A percentile compares a stretch with the other conserved stretches of the same genome.
These are phyloP conservation scores for Verbascum thapsus DNA, from an alignment of 257 asterid species.

Conservation along the genomic window DNA sequence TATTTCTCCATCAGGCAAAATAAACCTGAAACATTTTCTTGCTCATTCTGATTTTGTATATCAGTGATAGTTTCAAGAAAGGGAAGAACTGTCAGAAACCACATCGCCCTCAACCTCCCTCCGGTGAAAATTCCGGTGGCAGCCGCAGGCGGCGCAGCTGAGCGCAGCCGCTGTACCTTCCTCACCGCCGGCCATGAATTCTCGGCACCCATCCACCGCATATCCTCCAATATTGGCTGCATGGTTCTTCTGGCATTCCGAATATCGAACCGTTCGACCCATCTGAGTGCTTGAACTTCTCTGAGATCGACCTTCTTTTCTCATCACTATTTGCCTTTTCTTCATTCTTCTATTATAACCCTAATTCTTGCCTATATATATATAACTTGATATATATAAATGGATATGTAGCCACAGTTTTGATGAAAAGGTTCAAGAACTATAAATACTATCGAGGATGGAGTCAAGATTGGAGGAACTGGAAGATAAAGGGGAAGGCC, in stretches of 20 bases:
- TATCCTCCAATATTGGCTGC: slow-evolving; percentile 65
- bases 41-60: not conserved
- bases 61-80: slow-evolving; percentile 17
- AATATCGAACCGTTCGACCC: slow-evolving; percentile 43
- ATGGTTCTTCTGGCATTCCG: slow-evolving; percentile 63
- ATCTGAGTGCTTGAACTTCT: slow-evolving; percentile 34
- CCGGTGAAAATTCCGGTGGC: slow-evolving; percentile 68
- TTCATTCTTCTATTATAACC: slow-evolving; percentile 40
- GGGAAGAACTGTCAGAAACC: slow-evolving; percentile 39
- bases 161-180: slow-evolving; percentile 53
- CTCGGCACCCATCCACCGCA: slow-evolving; percentile 72
- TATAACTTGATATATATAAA: no score
- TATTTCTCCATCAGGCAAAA: not conserved
- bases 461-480: no score
- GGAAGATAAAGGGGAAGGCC: no score
- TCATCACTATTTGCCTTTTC: slow-evolving; percentile 47
- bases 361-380: slow-evolving; percentile 21
- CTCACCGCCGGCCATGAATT: slow-evolving; percentile 63
- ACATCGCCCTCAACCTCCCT: slow-evolving; percentile 49
- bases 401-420: no score
- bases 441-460: no score
- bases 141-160: slow-evolving; percentile 67
- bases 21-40: slow-evolving; percentile 23
- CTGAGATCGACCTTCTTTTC: no score
- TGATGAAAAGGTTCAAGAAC: no score